phyloP scores from a whole-genome alignment of 2,329 filamentous ascomycete genomes.

The Neopestalotiopsis sp. region DNA sequence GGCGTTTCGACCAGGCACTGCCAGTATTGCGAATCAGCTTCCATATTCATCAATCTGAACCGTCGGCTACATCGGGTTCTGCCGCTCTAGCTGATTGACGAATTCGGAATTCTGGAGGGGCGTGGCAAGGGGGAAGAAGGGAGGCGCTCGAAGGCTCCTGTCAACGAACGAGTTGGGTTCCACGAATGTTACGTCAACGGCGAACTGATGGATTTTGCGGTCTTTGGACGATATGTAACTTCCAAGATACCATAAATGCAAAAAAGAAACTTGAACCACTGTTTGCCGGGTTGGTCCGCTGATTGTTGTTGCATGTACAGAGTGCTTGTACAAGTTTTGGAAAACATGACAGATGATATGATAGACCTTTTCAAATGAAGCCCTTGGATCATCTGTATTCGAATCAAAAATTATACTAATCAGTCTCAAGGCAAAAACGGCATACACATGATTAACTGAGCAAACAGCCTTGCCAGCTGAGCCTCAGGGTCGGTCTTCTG shows the following conservation, averaged over 20 bases:
- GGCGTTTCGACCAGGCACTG: neutral
- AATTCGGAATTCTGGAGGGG: slow-evolving; percentile 22
- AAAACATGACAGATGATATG: too few species aligned
- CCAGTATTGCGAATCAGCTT: neutral
- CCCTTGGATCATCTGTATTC: too few species aligned
- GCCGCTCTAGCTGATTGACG: neutral
- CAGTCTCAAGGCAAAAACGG: neutral
- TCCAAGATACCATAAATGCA: slow-evolving; percentile 8
- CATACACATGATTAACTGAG: neutral
- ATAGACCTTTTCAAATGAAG: too few species aligned
- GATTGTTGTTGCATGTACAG: neutral
- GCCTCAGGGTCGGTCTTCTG: neutral
- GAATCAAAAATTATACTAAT: too few species aligned
- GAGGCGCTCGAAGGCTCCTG: slow-evolving; percentile 14
- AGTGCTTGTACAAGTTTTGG: neutral
- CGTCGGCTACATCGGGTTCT: neutral
- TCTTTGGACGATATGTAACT: slow-evolving; percentile 6
- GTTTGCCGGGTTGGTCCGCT: neutral
- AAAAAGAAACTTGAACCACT: slow-evolving; percentile 10
- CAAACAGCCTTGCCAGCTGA: neutral
- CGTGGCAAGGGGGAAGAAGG: slow-evolving; percentile 22
- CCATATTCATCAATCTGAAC: neutral
- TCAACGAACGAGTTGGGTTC: slow-evolving; percentile 28
- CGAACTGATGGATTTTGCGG: slow-evolving; percentile 1
- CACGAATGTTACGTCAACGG: slow-evolving; percentile 33